Conservation (phyloP, 2,329 filamentous ascomycete genomes). For the Sclerotinia sclerotiorum region DNA sequence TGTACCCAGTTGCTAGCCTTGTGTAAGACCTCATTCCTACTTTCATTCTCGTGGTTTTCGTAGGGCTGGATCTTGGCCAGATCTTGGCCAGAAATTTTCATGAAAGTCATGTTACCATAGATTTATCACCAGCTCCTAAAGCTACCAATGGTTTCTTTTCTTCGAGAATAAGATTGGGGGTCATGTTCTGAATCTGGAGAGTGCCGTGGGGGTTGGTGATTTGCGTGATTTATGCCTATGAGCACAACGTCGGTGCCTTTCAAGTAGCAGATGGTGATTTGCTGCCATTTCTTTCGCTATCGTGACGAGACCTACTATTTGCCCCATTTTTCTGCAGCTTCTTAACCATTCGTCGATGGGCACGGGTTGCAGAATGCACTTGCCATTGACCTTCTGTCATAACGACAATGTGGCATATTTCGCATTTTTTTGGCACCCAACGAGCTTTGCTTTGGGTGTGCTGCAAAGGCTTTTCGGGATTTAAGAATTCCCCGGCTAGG, state of each 20-base stretch:
- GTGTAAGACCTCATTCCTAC: not conserved
- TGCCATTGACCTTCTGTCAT: slow-evolving; percentile 56
- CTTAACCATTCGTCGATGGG: slow-evolving; percentile 42
- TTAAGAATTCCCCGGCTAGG: slow-evolving; percentile 56
- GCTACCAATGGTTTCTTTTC: not conserved
- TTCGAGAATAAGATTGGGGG: no score
- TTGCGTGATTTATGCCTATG: slow-evolving; percentile 6
- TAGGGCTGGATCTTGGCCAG: slow-evolving; percentile 17
- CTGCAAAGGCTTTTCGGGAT: slow-evolving; percentile 50
- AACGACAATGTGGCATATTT: slow-evolving; percentile 66
- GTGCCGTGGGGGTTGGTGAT: not conserved
- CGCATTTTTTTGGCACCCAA: slow-evolving; percentile 61
- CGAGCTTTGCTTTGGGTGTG: slow-evolving; percentile 45
- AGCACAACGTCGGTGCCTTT: slow-evolving; percentile 8
- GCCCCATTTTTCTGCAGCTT: slow-evolving; percentile 24
- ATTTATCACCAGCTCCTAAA: not conserved
- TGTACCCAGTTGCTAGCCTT: not conserved
- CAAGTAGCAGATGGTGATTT: not conserved
- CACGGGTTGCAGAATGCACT: slow-evolving; percentile 47
- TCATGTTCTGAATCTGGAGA: not conserved
- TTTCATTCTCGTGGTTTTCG: slow-evolving; percentile 2
- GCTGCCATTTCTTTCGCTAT: not conserved
- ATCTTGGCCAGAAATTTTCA: not conserved
- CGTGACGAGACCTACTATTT: slow-evolving; percentile 3
- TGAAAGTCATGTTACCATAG: not conserved